Evolutionary conservation across 208 protist genomes (phyloP).

Genomic region (Naegleria fowleri): DNA sequence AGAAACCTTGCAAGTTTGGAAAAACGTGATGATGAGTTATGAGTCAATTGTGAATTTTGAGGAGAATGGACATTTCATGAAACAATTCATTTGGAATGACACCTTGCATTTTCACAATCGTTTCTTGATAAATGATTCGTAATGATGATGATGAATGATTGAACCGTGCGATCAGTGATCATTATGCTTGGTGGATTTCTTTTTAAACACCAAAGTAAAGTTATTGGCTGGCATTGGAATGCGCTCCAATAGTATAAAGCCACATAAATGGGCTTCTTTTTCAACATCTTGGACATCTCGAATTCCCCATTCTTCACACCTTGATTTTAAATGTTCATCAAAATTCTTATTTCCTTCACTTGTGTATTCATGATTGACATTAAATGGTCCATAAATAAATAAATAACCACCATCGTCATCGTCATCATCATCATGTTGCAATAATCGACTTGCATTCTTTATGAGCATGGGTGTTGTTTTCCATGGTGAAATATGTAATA

Average conservation of each 20-base stretch:
- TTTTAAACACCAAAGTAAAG: neutral
- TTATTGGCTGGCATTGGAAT: conserved; percentile 19
- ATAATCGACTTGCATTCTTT: neutral
- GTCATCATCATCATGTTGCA: neutral
- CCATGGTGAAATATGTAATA: neutral
- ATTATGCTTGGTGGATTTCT: neutral
- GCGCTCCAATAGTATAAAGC: neutral
- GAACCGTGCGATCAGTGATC: too few relatives aligned
- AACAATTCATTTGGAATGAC: too few relatives aligned
- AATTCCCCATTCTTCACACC: neutral
- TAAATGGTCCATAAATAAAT: conserved; percentile 20
- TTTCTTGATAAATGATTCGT: too few relatives aligned
- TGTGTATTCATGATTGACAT: conserved; percentile 5
- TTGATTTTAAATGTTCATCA: neutral
- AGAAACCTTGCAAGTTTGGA: too few relatives aligned
- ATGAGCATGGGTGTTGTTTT: neutral
- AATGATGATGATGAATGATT: too few relatives aligned
- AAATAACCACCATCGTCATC: neutral
- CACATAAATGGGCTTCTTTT: neutral
- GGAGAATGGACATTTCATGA: too few relatives aligned
- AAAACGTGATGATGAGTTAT: too few relatives aligned
- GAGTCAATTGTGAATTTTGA: too few relatives aligned
- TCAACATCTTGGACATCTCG: neutral
- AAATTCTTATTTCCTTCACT: neutral
- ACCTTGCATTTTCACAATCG: too few relatives aligned